Evolutionary conservation across 2,329 filamentous ascomycete genomes (phyloP).

Genomic region (Hymenoscyphus albidus): DNA sequence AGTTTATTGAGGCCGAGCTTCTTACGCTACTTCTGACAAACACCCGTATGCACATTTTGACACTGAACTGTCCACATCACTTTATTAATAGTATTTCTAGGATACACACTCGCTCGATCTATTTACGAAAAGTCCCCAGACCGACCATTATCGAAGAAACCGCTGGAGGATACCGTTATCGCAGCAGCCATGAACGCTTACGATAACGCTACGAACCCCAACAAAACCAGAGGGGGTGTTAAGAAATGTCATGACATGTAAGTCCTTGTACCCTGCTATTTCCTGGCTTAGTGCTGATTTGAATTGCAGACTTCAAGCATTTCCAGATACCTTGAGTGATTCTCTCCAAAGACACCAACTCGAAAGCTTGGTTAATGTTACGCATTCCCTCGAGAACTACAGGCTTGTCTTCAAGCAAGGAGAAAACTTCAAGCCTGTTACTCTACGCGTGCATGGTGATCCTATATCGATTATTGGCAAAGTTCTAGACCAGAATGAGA

Average conservation of each 20-base stretch:
- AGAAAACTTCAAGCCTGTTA: conserved; percentile 74
- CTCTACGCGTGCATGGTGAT: conserved; percentile 72
- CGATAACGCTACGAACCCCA: conserved; percentile 79
- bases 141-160: conserved; percentile 45
- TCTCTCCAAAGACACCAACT: conserved; percentile 52
- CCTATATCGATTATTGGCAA: conserved; percentile 69
- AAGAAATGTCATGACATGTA: conserved; percentile 76
- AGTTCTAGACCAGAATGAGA: conserved; percentile 70
- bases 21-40: conserved; percentile 63
- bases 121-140: conserved; percentile 54
- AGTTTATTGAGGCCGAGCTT: conserved; percentile 66
- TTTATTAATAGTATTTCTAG: conserved; percentile 37
- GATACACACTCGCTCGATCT: conserved; percentile 58
- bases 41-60: conserved; percentile 28
- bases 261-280: conserved; percentile 29
- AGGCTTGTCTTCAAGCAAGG: conserved; percentile 74
- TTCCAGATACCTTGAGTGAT: conserved; percentile 53
- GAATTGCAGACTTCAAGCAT: conserved; percentile 54
- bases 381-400: conserved; percentile 72
- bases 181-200: conserved; percentile 65
- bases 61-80: neutral
- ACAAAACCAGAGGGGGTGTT: conserved; percentile 69
- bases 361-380: conserved; percentile 65
- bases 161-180: conserved; percentile 58
- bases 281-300: conserved; percentile 22